These are phyloP conservation scores for Penicillium griseofulvum DNA, from an alignment of 2,329 filamentous ascomycete genomes.

Conservation along the genomic window DNA sequence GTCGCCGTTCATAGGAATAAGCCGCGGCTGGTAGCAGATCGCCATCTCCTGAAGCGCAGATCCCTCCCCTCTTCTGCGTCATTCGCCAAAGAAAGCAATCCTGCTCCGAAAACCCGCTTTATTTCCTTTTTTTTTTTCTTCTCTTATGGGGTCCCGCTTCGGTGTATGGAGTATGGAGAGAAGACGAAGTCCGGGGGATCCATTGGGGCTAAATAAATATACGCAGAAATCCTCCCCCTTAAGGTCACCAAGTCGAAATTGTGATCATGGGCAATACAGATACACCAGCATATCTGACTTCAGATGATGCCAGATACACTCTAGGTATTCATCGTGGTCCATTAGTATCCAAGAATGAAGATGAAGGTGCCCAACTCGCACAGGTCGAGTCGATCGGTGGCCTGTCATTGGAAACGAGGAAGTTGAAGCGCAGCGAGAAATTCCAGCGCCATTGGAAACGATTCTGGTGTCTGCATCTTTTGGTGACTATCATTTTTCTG, in stretches of 20 bases:
- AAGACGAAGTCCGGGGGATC: neutral
- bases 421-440: slow-evolving; percentile 26
- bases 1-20: slow-evolving; percentile 3
- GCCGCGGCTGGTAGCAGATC: slow-evolving; percentile 24
- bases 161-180: neutral
- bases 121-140: neutral
- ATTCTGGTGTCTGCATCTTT: slow-evolving; percentile 40
- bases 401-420: slow-evolving; percentile 25
- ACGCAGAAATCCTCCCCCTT: slow-evolving; percentile 1
- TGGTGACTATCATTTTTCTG: slow-evolving; percentile 37
- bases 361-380: slow-evolving; percentile 23
- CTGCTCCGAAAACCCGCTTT: slow-evolving; percentile 15
- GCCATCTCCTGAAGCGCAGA: slow-evolving; percentile 19
- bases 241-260: neutral
- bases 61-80: slow-evolving; percentile 15
- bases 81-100: slow-evolving; percentile 16
- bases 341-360: slow-evolving; percentile 15
- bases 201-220: slow-evolving; percentile 5
- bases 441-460: slow-evolving; percentile 37
- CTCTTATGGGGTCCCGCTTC: neutral
- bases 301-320: slow-evolving; percentile 31
- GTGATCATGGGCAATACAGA: slow-evolving; percentile 24
- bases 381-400: slow-evolving; percentile 29
- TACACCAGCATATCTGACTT: slow-evolving; percentile 26
- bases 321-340: slow-evolving; percentile 33